These are phyloP conservation scores for Ampelocalamus luodianensis DNA, from an alignment of 176 grass and related monocot genomes.

Conservation along the genomic window DNA sequence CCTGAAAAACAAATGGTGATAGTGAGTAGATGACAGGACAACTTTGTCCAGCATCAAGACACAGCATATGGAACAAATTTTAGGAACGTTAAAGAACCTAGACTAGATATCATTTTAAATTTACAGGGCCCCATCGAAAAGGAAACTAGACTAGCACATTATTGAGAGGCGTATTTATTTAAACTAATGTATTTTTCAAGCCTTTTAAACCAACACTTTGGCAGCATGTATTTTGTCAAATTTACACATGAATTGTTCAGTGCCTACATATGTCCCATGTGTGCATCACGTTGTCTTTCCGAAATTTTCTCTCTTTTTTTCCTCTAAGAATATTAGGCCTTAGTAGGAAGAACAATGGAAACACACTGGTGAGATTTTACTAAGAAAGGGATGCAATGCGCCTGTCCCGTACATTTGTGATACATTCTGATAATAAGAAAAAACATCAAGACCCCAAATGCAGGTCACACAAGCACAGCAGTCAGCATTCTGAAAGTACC, in stretches of 20 bases:
- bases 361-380: constrained; percentile 4
- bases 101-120: background rate
- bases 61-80: background rate
- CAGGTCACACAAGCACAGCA: background rate
- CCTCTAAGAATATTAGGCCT: background rate
- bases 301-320: background rate
- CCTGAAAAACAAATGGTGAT: constrained; percentile 53
- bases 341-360: background rate
- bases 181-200: background rate
- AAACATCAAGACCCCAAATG: background rate
- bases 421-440: background rate
- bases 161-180: background rate
- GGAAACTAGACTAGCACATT: constrained; percentile 20
- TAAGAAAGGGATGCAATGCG: background rate
- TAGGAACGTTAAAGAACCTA: constrained; percentile 15
- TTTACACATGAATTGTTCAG: background rate
- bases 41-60: constrained; percentile 17
- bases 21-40: background rate
- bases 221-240: background rate
- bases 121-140: constrained; percentile 4
- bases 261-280: background rate
- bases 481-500: background rate
- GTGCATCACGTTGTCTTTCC: background rate
- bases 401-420: background rate
- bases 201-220: background rate